These are phyloP conservation scores for Aureobasidium namibiae DNA, from an alignment of 2,329 filamentous ascomycete genomes.

Conservation along the genomic window DNA sequence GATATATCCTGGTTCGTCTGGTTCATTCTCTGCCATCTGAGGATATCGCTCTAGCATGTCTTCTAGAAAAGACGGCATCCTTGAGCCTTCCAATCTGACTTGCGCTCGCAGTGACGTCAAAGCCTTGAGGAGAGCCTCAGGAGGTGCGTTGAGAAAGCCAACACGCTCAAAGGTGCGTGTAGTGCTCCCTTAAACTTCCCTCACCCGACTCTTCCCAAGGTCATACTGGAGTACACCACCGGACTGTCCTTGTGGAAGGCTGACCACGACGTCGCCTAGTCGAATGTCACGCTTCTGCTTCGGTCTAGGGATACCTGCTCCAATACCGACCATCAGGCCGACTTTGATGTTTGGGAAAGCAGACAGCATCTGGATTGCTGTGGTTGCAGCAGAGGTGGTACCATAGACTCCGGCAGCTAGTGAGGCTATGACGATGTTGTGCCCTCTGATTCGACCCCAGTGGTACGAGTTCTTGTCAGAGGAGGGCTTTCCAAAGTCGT, in stretches of 20 bases:
- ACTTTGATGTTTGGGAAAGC: conserved; percentile 13
- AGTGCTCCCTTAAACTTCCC: neutral
- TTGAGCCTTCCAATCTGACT: neutral
- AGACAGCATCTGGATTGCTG: conserved; percentile 13
- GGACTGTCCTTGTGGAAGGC: conserved; percentile 15
- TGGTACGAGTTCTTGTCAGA: conserved; percentile 16
- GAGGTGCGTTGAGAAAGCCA: conserved; percentile 1
- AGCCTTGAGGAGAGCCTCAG: neutral
- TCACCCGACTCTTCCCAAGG: conserved; percentile 10
- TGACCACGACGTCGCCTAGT: conserved; percentile 24
- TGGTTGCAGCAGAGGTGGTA: conserved; percentile 13
- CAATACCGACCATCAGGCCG: conserved; percentile 21
- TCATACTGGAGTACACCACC: conserved; percentile 24
- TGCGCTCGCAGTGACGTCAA: neutral
- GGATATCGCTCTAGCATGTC: neutral
- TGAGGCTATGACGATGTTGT: conserved; percentile 17
- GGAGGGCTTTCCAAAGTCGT: neutral
- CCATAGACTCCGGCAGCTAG: conserved; percentile 14
- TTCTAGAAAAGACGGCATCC: neutral
- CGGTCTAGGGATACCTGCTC: conserved; percentile 17
- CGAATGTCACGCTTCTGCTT: conserved; percentile 16
- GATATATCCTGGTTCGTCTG: neutral
- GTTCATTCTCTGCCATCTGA: neutral
- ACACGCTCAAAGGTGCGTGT: neutral
- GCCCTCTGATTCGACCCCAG: conserved; percentile 13